Evolutionary conservation across 495 filamentous ascomycete species (phyloP), one percentile per base, ranked within the genome.

Genomic region (Daldinia loculata): DNA sequence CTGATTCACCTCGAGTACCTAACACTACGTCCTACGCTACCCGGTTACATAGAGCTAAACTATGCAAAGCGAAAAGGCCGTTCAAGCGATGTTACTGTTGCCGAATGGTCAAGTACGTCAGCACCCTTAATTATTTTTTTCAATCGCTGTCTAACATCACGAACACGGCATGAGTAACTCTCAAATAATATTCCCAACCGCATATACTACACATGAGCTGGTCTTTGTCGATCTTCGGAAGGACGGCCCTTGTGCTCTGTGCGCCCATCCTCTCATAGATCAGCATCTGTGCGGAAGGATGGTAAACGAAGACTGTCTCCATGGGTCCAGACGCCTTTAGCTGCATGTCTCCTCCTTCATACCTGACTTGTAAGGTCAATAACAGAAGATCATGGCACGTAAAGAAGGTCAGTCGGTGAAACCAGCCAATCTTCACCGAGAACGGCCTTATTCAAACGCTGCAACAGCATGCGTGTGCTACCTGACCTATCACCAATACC

Each of bases 341-440:
- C 69, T 71, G 58, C 63, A 67, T 60, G 48, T 36, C 36, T 66
- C 36, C 50, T 58, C 45, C 36, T 26, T 39, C 70, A 67, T 59
- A 65, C 65, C 45, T 68, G 70, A 64, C 61, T 57, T 29, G 61
- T 69, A 66, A 66, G 66, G 61, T 69, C 51, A 27, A 45, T 65
- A 30, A 38, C 15, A 66, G 61, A 50, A 68, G 59, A 72, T 38
- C 65, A 68, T 36, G 22, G 61, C 61, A 58, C 62, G 58, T 50
- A 66, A 43, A 68, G 39, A 62, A 67, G 71, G 59, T 63, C 63
- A 70, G 67, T 70, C 62, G 71, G 67, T 74, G 67, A 67, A 60
- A 52, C 63, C n/a, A 48, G 59, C 71, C 71, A 74, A 74, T 70
- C 67, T 32, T 67, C 67, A 70, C 70, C 70, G 70, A 70, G 59